Base-by-base conservation (phyloP, 176 grass and related monocot species). In the Tuctoria greenei region DNA sequence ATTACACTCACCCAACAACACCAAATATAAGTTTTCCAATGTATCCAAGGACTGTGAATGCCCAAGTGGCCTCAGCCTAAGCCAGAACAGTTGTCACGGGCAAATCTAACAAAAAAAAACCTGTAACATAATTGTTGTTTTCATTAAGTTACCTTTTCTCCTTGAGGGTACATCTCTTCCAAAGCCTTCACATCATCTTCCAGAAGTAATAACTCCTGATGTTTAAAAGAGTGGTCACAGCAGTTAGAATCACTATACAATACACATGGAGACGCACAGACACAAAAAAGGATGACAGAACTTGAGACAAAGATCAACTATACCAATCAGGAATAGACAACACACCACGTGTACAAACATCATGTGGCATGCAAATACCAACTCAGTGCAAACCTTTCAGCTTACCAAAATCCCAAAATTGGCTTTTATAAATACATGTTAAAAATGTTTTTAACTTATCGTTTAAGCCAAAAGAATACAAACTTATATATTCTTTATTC, bases 161-260 rank as follows among this genome's bases (percentile, higher is more conserved):
- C 96, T 85, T 99, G 96, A 78, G 96, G 96, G 76, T 99, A 99
- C 96, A 99, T 99, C 89, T 99, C 96, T 73, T 99, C 96, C 61
- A 99, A 80, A 72, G 92, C 92, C 78, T 92, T 88, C 87, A 86
- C 88, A 66, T 99, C 96, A 78, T 99, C 86, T 88, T 99, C 96
- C 70, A 99, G 71, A 68, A 99, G 89, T 79, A 95, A 66, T 56
- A 95, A 73, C 39, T 99, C 96, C 96, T 99, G 76, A 44, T 69
- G 37, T 79, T 86, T 44, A 39, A 68, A 65, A 71, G 4, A 20
- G 26, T 27, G 27, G 87, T 52, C 16, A 23, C 58, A 41, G 68
- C 25, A 65, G 12, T 64, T 64, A 65, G 68, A 3, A 8, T 47
- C n/a, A 39, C 25, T 13, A 31, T 31, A 66, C 8, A 64, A 25